Base-by-base conservation (phyloP, 768 basidiomycete genomes). In the Boletellus sp. region DNA sequence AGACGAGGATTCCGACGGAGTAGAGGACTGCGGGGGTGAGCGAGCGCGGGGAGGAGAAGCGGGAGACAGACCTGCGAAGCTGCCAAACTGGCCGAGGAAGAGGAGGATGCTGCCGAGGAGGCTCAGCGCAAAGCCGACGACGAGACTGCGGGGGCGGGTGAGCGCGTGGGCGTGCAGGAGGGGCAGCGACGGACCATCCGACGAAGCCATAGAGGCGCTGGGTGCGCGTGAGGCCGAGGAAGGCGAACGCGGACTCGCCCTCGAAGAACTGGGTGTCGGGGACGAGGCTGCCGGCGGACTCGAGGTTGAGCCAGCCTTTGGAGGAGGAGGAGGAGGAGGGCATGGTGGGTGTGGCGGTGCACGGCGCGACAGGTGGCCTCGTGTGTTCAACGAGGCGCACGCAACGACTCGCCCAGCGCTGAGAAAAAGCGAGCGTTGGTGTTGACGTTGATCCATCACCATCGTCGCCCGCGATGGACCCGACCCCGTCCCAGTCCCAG, bases 251-350 rank as follows among this genome's bases (percentile, higher is more conserved):
- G 12, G 91, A 87, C 60, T 93, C 89, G 23, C 90, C 87, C 70
- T 94, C 90, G 53, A 92, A 92, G 71, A 87, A 86, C 54, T 86
- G 83, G 34, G 79, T 84, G 61, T 92, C 89, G 6, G 90, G 85
- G 33, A 90, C 77, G 42, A 76, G 67, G 46, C 72, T 74, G 10
- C 72, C 74, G 15, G 79, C 85, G 4, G 84, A 61, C 59, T 91
- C 89, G 61, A 93, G 81, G 63, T 93, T 92, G 66, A 91, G 79
- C 90, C 90, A 93, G 59, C 90, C 89, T 72, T 84, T 87, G 58
- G 74, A 76, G 42, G 79, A 22, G 31, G 47, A 71, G 74, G 79
- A 87, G 58, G 74, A 76, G 42, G 79, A 22, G 31, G 47, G 71
- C 74, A 80, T 81, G 17, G 45, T 43, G 16, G 19, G 16, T 40